A percentile compares a stretch with the other conserved stretches of the same genome.
phyloP scores from a whole-genome alignment of 768 basidiomycete genomes.

The Kwoniella sp. region DNA sequence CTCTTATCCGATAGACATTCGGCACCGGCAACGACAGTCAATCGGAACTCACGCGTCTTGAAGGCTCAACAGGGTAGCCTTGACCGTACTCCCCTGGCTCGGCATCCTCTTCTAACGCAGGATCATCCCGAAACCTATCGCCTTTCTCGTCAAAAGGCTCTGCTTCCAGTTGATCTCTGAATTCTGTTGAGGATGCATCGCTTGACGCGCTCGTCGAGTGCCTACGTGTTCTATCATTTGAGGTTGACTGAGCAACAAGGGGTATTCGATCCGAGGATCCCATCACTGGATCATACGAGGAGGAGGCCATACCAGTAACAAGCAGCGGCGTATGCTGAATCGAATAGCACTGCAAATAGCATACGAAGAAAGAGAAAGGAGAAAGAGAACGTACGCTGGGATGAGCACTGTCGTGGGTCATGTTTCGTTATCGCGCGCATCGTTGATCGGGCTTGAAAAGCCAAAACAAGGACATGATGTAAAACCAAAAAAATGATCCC shows the following conservation, averaged over 20 bases:
- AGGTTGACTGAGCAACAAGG: not conserved
- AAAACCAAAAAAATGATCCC: not conserved
- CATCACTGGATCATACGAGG: not conserved
- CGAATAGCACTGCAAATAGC: too few relatives aligned
- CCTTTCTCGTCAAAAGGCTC: conserved; percentile 48
- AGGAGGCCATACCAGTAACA: not conserved
- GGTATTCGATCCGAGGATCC: not conserved
- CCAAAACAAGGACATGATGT: too few relatives aligned
- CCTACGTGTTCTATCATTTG: not conserved
- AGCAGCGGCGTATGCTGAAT: not conserved
- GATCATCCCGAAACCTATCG: conserved; percentile 48
- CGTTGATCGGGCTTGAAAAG: too few relatives aligned
- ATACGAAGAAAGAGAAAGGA: too few relatives aligned
- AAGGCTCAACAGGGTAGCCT: conserved; percentile 39
- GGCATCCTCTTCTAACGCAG: conserved; percentile 30
- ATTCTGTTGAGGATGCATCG: conserved; percentile 42
- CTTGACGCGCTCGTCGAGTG: conserved; percentile 27
- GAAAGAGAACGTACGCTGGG: too few relatives aligned
- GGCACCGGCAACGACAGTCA: not conserved
- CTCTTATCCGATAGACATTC: too few relatives aligned
- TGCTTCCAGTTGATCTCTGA: conserved; percentile 43
- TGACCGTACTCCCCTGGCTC: conserved; percentile 32
- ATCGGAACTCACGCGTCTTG: conserved; percentile 35
- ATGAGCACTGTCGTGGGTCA: too few relatives aligned
- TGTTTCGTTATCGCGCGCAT: too few relatives aligned